Evolutionary conservation across 108 stramenopile genomes (phyloP), one percentile per base, ranked within the genome.

Genomic region (Conticribra weissflogii): DNA sequence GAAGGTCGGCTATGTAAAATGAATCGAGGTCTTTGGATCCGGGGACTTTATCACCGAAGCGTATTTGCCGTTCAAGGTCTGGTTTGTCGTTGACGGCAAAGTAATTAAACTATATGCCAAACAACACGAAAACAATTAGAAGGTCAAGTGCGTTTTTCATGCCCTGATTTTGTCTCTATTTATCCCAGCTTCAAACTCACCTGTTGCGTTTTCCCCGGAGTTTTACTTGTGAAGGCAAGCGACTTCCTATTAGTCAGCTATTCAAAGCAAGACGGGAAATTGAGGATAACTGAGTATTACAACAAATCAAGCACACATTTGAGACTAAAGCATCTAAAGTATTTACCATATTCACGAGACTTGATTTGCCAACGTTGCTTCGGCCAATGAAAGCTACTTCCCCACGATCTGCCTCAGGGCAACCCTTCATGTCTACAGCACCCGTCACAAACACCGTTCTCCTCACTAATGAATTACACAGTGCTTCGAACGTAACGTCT

Each of bases 31-130:
- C 95, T 60, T 82, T 87, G 47, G 80, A 83, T 34, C 92, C 92
- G 45, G 64, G 60, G 33, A 96, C 79, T 0, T 71, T 68, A 57
- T 96, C 95, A 3, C 95, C 95, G 58, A 86, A 96, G 46, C 77
- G 86, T 49, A 96, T 72, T 77, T 96, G 90, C 58, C 88, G 85
- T 65, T 88, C 89, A 56, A 78, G 66, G 16, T 88, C 95, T 12
- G 88, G 85, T 66, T 90, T 89, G 77, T 93, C 93, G 59, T 97
- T 97, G 44, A 97, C 90, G n/a, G 91, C 88, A 63, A 97, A 98
- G 55, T 76, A 97, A 71, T 98, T 98, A 71, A 97, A 94, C 59
- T 95, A n/a, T n/a, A n/a, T n/a, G n/a, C n/a, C n/a, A n/a, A n/a
- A n/a, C n/a, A n/a, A n/a, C n/a, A n/a, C n/a, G n/a, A n/a, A n/a